These are phyloP conservation scores for Yamadazyma sp. DNA, from an alignment of 1,139 yeast genomes.

Conservation along the genomic window DNA sequence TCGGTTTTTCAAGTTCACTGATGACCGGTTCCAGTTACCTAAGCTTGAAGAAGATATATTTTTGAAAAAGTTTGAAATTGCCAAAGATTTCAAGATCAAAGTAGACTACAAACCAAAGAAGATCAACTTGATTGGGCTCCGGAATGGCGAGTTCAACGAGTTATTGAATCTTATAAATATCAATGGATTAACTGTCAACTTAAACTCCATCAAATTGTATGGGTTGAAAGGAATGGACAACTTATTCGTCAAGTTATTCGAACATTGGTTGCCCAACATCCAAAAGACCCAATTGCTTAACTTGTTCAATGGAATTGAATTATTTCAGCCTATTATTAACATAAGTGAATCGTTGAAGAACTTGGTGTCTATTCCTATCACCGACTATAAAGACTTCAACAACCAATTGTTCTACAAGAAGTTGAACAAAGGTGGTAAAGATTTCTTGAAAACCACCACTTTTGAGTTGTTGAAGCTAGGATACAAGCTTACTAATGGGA, in stretches of 20 bases:
- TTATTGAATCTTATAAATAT: slow-evolving; percentile 83
- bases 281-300: slow-evolving; percentile 75
- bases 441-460: slow-evolving; percentile 80
- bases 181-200: slow-evolving; percentile 75
- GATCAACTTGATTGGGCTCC: slow-evolving; percentile 76
- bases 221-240: slow-evolving; percentile 76
- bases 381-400: slow-evolving; percentile 66
- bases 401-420: slow-evolving; percentile 56
- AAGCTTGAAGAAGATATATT: slow-evolving; percentile 59
- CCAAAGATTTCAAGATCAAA: slow-evolving; percentile 57
- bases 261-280: slow-evolving; percentile 85
- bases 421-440: slow-evolving; percentile 70
- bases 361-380: slow-evolving; percentile 68
- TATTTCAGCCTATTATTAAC: slow-evolving; percentile 73
- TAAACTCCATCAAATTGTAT: slow-evolving; percentile 62
- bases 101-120: slow-evolving; percentile 92
- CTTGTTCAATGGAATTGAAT: slow-evolving; percentile 79
- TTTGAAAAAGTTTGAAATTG: slow-evolving; percentile 65
- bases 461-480: slow-evolving; percentile 81
- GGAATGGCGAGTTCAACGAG: slow-evolving; percentile 85
- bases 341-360: slow-evolving; percentile 79
- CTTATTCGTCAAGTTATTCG: slow-evolving; percentile 55
- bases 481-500: slow-evolving; percentile 84
- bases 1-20: slow-evolving; percentile 80
- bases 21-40: slow-evolving; percentile 61